Base-by-base conservation (phyloP, 2,329 filamentous ascomycete species). In the Blastomyces gilchristii region DNA sequence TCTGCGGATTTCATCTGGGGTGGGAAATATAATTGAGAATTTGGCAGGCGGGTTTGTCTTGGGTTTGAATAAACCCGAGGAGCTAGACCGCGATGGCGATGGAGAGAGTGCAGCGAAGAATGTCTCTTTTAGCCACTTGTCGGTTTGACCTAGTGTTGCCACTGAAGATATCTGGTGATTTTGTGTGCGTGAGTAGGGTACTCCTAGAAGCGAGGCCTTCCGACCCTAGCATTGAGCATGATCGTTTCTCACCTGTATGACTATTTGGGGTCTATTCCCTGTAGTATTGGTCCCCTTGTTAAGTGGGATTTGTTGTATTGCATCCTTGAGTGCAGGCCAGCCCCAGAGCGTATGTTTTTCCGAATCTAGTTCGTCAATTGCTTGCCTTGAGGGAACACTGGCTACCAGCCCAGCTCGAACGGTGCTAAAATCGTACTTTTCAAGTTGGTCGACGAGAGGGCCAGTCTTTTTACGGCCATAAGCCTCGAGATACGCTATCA, bases 11-110 rank as follows among this genome's bases (percentile, higher is more conserved):
- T 96, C 90, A 61, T 89, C 82, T 0, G 88, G 79, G 0, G 90
- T 93, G 0, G 91, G 91, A 68, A 93, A 96, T 4, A 96, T 82
- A 47, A 96, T 80, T 59, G 85, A 87, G 75, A 88, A 87, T 4
- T 75, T 78, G 0, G 85, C 65, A 59, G 4, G 56, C 34, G 22
- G 6, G 50, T 39, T 14, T 22, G 54, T 16, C 66, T 22, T 63
- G 50, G 68, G 65, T 45, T 59, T 59, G 3, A 59, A 49, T 49
- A 59, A 22, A 34, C 18, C 18, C 6, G 28, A 37, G 31, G 60
- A 63, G 1, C 64, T 41, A 16, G 59, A 62, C 31, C 69, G 65
- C 45, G 58, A 62, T 59, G 69, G 71, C 52, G 58, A 62, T 59
- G 69, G 71, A 53, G 69, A 76, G 58, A 77, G 73, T 53, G 73